phyloP scores from a whole-genome alignment of 1,139 yeast genomes.

The Dujonia santamariae region DNA sequence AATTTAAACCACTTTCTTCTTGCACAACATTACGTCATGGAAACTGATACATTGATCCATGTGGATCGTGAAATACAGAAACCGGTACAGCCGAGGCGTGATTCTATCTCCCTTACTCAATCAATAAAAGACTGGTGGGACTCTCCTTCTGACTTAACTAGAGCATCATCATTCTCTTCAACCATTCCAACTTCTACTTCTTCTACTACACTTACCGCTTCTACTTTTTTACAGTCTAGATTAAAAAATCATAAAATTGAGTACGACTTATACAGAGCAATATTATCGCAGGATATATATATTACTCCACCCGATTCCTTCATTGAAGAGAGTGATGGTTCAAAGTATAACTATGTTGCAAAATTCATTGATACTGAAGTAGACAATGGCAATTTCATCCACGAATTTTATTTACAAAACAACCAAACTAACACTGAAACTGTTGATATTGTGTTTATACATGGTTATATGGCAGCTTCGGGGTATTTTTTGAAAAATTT shows the following conservation, averaged over 20 bases:
- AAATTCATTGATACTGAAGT: constrained; percentile 30
- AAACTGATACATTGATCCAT: background rate
- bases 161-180: constrained; percentile 17
- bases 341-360: constrained; percentile 12
- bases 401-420: constrained; percentile 36
- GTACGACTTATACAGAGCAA: constrained; percentile 32
- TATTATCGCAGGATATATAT: constrained; percentile 30
- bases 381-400: constrained; percentile 30
- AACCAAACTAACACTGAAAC: constrained; percentile 12
- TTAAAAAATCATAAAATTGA: constrained; percentile 28
- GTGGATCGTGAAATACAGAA: background rate
- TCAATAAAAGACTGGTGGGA: constrained; percentile 44
- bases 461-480: constrained; percentile 48
- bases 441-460: constrained; percentile 34
- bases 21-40: too few species aligned
- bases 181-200: constrained; percentile 9
- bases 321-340: background rate
- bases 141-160: constrained; percentile 23
- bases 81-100: constrained; percentile 1
- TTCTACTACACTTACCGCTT: background rate
- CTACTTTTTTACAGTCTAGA: constrained; percentile 16
- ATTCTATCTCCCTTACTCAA: constrained; percentile 24
- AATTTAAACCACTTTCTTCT: too few species aligned
- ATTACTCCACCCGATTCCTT: constrained; percentile 16
- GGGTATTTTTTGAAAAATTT: constrained; percentile 43